These are phyloP conservation scores for Arabis alpina DNA, from an alignment of 345 rosid species.

Conservation along the genomic window DNA sequence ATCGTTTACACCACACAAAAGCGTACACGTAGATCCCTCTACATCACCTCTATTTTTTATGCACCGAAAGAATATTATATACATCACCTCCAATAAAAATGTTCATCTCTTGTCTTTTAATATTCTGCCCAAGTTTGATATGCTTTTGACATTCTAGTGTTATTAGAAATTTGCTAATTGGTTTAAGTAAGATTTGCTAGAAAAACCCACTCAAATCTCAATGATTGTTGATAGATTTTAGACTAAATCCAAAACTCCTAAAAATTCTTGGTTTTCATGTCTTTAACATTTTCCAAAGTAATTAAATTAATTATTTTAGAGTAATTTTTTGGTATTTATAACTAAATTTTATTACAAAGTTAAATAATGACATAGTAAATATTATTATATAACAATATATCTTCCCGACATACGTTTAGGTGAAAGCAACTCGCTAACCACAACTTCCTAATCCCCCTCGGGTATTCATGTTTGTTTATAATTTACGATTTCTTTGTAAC, in stretches of 20 bases:
- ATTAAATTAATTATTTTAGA: no score
- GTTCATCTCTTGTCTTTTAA: background rate
- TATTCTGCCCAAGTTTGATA: background rate
- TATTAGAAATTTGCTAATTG: background rate
- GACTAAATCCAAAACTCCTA: no score
- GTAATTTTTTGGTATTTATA: no score
- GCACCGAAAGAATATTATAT: slow-evolving; percentile 8
- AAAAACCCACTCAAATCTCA: background rate
- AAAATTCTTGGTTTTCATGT: no score
- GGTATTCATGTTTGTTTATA: slow-evolving; percentile 31
- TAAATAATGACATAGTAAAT: no score
- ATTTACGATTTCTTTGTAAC: slow-evolving; percentile 25
- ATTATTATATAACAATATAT: slow-evolving; percentile 20
- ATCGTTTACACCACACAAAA: slow-evolving; percentile 11
- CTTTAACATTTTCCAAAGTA: no score
- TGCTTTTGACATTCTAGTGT: background rate
- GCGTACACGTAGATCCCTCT: slow-evolving; percentile 8
- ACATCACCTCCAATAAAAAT: slow-evolving; percentile 16
- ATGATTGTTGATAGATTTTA: no score
- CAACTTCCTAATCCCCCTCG: slow-evolving; percentile 8
- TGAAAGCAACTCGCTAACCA: slow-evolving; percentile 35
- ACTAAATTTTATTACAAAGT: no score
- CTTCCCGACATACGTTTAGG: slow-evolving; percentile 18
- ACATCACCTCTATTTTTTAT: slow-evolving; percentile 18
- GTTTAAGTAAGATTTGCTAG: background rate